Evolutionary conservation across 306 rosid species (phyloP).

Genomic region (Ormosia semicastrata): DNA sequence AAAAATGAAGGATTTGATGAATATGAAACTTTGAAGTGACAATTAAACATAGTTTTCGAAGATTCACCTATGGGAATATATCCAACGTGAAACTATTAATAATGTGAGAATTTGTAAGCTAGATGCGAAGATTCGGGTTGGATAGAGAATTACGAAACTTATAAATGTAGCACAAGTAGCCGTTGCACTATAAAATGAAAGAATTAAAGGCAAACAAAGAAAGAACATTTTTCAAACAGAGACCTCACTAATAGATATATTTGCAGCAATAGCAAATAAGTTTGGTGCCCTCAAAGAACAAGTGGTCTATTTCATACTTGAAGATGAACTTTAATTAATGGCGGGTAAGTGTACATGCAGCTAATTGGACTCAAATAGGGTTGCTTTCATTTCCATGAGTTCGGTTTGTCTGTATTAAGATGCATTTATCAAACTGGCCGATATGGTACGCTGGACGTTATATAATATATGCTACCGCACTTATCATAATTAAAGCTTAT

Average conservation of each 20-base stretch:
- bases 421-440: background rate
- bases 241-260: background rate
- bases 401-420: constrained; percentile 4
- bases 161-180: background rate
- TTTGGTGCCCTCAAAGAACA: background rate
- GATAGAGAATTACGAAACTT: background rate
- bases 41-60: background rate
- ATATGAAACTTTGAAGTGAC: background rate
- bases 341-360: background rate
- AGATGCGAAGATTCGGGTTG: background rate
- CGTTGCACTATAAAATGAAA: too few relatives aligned
- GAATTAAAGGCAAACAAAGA: background rate
- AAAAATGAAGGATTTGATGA: background rate
- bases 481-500: background rate
- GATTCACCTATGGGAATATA: too few relatives aligned
- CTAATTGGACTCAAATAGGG: background rate
- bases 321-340: background rate
- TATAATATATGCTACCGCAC: background rate
- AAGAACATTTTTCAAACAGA: background rate
- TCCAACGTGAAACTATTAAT: background rate
- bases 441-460: background rate
- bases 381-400: background rate
- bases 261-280: background rate
- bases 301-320: background rate
- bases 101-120: background rate